Base-by-base conservation (phyloP, 78 protist species). In the Guillardia theta region DNA sequence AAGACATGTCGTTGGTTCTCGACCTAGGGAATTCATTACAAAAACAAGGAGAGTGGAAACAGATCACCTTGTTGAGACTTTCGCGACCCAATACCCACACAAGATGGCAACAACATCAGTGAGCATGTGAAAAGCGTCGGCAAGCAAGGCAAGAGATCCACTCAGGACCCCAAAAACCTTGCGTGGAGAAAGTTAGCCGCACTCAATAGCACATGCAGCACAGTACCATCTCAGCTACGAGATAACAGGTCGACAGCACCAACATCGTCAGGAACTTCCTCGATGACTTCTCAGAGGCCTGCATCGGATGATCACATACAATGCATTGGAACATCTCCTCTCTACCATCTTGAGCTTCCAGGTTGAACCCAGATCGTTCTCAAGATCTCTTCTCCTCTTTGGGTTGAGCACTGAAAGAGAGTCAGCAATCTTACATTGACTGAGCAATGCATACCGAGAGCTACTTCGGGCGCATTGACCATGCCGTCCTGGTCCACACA, bases 71-170 rank as follows among this genome's bases (percentile, higher is more conserved):
- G 83, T 70, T 15, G 83, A 4, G 83, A 70, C 46, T 3, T 24
- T 70, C 46, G 83, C 83, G 83, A 70, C 83, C 45, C 83, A 70
- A 43, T 22, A 24, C 46, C 83, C 83, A 15, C 9, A 1, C 36
- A 70, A 3, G 41, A 70, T 24, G 45, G 83, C 83, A 1, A 18
- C 90, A 4, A 78, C 53, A 48, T 78, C 90, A 36, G 90, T n/a
- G 4, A 78, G 5, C 90, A 78, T 78, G 90, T 78, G 90, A 36
- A 78, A 43, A 45, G 90, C 45, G 48, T 78, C 90, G 18, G 90
- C 90, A 30, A 78, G 90, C 45, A 78, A 36, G 37, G 90, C 90
- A n/a, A 78, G 90, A 18, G 90, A 78, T 15, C 90, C 90, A 6
- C 37, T 21, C 48, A 78, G 0, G 24, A 78, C 48, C 33, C 90